phyloP scores from a whole-genome alignment of 108 stramenopile species.

The Seminavis robusta region DNA sequence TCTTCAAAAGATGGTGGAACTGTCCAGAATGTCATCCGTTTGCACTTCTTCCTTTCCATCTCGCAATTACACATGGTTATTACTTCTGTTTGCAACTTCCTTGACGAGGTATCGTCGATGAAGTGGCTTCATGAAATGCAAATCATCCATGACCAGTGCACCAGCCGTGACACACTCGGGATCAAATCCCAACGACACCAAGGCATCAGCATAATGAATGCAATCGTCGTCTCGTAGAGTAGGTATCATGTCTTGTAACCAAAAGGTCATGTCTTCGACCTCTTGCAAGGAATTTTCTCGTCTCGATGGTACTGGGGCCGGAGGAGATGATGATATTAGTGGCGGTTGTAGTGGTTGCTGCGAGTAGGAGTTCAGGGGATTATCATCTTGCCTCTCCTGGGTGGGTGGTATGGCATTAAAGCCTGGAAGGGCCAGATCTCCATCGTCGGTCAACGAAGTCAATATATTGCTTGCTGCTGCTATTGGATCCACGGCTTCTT shows the following conservation, averaged over 20 bases:
- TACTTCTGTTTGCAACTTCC: conserved; percentile 15
- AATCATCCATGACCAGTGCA: conserved; percentile 28
- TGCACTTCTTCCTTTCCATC: too few species aligned
- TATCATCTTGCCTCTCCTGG: too few species aligned
- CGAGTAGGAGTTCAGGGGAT: too few species aligned
- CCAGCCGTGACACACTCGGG: conserved; percentile 25
- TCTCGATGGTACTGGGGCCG: neutral
- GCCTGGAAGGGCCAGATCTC: too few species aligned
- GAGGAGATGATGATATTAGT: neutral
- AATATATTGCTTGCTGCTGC: too few species aligned
- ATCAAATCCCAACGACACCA: conserved; percentile 29
- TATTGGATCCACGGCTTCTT: too few species aligned
- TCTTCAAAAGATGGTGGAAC: too few species aligned
- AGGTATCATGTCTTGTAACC: conserved; percentile 19
- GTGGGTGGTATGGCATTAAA: too few species aligned
- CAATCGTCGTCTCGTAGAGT: conserved; percentile 10
- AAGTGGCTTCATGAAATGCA: conserved; percentile 32
- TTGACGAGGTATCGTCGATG: conserved; percentile 33
- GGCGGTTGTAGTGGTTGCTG: too few species aligned
- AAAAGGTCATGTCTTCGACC: conserved; percentile 14
- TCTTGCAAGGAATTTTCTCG: conserved; percentile 2
- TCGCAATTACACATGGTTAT: too few species aligned
- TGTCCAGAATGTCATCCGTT: too few species aligned
- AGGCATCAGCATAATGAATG: conserved; percentile 9
- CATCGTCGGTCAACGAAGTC: too few species aligned